Percentiles rank a stretch among this genome's conserved stretches.
Conservation (phyloP, 441 rosid genomes). For the Bocquillonia castaneifolia region DNA sequence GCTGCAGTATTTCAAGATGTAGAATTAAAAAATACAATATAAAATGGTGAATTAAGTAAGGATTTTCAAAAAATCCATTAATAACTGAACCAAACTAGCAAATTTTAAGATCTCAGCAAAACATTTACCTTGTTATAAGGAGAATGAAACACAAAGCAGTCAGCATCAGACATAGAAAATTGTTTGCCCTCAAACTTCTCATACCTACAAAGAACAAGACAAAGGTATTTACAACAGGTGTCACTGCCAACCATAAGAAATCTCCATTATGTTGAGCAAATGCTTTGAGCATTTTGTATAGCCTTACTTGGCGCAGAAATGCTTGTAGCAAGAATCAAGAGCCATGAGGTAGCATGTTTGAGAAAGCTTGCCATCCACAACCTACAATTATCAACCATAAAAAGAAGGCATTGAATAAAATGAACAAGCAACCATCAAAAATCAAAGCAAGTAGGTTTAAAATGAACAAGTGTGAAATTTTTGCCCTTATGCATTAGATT, state of each 20-base stretch:
- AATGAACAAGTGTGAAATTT: neutral
- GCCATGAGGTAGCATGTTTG: constrained; percentile 99
- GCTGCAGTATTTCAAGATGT: constrained; percentile 46
- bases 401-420: neutral
- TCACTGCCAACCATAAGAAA: neutral
- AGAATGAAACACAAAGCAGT: constrained; percentile 82
- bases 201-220: constrained; percentile 43
- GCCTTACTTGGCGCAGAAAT: constrained; percentile 73
- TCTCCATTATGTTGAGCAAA: constrained; percentile 3
- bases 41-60: neutral
- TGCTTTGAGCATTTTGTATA: constrained; percentile 1
- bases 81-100: constrained; percentile 1
- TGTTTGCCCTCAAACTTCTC: constrained; percentile 78
- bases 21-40: neutral
- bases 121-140: constrained; percentile 86
- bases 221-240: constrained; percentile 9
- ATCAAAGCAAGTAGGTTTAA: constrained; percentile 2
- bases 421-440: neutral
- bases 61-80: neutral
- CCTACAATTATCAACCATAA: constrained; percentile 38
- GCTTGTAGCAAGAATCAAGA: constrained; percentile 84
- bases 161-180: constrained; percentile 73
- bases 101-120: neutral
- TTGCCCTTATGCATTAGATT: neutral
- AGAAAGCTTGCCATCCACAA: constrained; percentile 97